Evolutionary conservation across 805 yeast genomes (phyloP).

Genomic region (Millerozyma miso): DNA sequence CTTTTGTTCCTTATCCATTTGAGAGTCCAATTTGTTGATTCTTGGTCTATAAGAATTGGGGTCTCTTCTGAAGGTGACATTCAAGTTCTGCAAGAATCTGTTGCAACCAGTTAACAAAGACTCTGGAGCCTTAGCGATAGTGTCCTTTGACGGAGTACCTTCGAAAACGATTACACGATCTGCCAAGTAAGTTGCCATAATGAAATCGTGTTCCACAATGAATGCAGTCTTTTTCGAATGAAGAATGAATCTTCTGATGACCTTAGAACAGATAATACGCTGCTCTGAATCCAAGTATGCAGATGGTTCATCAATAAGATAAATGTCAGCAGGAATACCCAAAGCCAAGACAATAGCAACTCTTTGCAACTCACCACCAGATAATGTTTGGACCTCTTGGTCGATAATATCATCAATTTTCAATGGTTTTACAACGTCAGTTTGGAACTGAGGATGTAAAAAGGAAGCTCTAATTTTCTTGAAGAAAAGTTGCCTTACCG

Average conservation of each 20-base stretch:
- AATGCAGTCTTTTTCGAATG: constrained; percentile 99
- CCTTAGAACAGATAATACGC: constrained; percentile 98
- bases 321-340: constrained; percentile 94
- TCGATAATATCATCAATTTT: constrained; percentile 91
- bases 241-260: constrained; percentile 91
- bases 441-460: constrained; percentile 95
- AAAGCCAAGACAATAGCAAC: constrained; percentile 94
- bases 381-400: constrained; percentile 94
- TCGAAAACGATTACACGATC: constrained; percentile 98
- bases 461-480: constrained; percentile 93
- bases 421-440: constrained; percentile 95
- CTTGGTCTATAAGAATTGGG: constrained; percentile 98
- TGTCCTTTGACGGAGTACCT: constrained; percentile 85
- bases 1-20: constrained; percentile 99
- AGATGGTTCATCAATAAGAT: constrained; percentile 97
- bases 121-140: constrained; percentile 86
- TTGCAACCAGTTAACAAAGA: constrained; percentile 95
- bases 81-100: constrained; percentile 91
- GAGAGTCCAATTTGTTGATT: constrained; percentile 95
- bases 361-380: constrained; percentile 99
- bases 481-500: constrained; percentile 95
- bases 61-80: constrained; percentile 98
- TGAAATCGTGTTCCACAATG: constrained; percentile 99
- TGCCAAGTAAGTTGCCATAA: constrained; percentile 99
- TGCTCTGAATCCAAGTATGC: constrained; percentile 99